Conservation (phyloP, 176 grass and related monocot species). For the Bolboschoenus planiculmis region DNA sequence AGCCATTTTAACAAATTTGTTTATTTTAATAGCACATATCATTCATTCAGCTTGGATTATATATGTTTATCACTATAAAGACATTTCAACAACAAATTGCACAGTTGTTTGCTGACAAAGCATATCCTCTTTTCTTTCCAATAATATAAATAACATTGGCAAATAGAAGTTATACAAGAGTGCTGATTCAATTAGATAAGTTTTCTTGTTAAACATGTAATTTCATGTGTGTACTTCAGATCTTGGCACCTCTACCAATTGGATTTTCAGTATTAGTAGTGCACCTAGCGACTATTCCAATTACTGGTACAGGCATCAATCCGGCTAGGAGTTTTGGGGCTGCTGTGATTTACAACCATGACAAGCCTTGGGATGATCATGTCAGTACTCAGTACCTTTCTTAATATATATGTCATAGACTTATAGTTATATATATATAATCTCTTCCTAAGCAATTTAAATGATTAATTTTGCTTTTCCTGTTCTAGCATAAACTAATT, state of each 20-base stretch:
- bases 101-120: background rate
- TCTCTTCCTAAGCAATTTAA: background rate
- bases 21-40: background rate
- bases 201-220: background rate
- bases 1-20: background rate
- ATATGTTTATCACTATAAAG: background rate
- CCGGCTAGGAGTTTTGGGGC: conserved; percentile 41
- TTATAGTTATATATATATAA: too few species aligned
- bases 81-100: background rate
- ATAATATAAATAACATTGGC: background rate
- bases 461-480: background rate
- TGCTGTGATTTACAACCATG: conserved; percentile 41
- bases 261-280: conserved; percentile 42
- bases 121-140: background rate
- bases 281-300: conserved; percentile 42
- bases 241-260: conserved; percentile 37
- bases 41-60: background rate
- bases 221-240: background rate
- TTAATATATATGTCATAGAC: background rate
- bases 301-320: conserved; percentile 45
- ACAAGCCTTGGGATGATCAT: conserved; percentile 41
- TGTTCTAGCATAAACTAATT: background rate
- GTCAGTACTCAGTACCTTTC: conserved; percentile 8
- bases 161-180: too few species aligned
- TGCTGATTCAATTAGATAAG: too few species aligned